Evolutionary conservation across 257 asterid species (phyloP).

Genomic region (Jacaranda copaia): DNA sequence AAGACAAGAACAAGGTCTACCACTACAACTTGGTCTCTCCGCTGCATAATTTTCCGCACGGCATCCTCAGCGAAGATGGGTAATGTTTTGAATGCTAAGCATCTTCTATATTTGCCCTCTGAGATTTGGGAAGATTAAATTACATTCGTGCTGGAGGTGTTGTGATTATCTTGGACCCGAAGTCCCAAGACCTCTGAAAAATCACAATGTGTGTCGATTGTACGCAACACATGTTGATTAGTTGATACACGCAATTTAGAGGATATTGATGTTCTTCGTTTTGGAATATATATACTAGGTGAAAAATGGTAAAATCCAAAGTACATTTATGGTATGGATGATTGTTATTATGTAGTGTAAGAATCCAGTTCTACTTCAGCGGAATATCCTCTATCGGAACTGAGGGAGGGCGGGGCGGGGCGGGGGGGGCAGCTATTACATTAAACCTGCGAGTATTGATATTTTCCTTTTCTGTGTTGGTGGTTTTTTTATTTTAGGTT

Average conservation of each 20-base stretch:
- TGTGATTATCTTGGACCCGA: not conserved
- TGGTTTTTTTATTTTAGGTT: conserved; percentile 57
- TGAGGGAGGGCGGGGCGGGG: no score
- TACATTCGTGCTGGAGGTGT: not conserved
- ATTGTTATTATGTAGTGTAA: conserved; percentile 13
- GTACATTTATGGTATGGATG: not conserved
- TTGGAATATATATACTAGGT: conserved; percentile 10
- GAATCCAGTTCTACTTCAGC: conserved; percentile 7
- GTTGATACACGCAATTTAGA: conserved; percentile 22
- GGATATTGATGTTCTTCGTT: conserved; percentile 13
- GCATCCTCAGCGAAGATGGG: conserved; percentile 98
- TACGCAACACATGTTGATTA: not conserved
- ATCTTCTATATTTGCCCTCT: not conserved
- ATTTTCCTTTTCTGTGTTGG: conserved; percentile 18
- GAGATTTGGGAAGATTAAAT: not conserved
- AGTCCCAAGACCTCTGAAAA: not conserved
- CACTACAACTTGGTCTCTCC: conserved; percentile 71
- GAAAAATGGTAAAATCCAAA: not conserved
- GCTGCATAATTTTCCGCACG: conserved; percentile 72
- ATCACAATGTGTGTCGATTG: conserved; percentile 13
- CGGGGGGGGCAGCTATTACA: not conserved
- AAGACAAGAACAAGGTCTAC: conserved; percentile 67
- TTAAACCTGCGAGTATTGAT: conserved; percentile 17
- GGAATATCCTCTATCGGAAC: not conserved
- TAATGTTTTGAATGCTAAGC: conserved; percentile 41